Conservation (phyloP, 345 rosid genomes). For the Mercurialis annua region DNA sequence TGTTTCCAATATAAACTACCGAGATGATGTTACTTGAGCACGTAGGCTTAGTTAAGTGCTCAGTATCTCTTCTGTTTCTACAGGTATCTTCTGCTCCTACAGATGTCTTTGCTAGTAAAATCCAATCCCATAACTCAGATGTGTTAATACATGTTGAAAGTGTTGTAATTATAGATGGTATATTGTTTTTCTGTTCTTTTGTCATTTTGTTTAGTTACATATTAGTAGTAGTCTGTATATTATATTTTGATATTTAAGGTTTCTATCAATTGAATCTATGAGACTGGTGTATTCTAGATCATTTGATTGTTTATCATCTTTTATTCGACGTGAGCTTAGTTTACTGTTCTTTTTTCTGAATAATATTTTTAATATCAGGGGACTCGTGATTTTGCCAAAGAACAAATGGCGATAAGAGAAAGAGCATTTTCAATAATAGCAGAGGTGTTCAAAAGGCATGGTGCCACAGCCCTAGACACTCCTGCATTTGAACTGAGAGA, state of each 20-base stretch:
- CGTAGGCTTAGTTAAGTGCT: too few relatives aligned
- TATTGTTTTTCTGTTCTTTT: background rate
- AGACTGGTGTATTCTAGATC: background rate
- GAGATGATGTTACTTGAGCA: too few relatives aligned
- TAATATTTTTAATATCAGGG: conserved; percentile 45
- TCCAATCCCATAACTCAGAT: background rate
- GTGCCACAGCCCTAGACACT: conserved; percentile 89
- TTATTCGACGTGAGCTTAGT: conserved; percentile 4
- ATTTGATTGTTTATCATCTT: background rate
- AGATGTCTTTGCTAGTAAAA: background rate
- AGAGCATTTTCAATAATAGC: conserved; percentile 73
- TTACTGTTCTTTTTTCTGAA: conserved; percentile 3
- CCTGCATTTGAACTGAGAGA: conserved; percentile 95
- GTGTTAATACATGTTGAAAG: background rate
- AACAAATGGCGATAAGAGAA: conserved; percentile 77
- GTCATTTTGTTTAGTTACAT: background rate
- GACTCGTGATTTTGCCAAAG: conserved; percentile 87
- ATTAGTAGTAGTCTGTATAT: background rate
- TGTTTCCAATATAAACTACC: too few relatives aligned
- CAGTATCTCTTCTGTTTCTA: too few relatives aligned
- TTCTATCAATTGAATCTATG: background rate
- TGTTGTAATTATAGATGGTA: background rate
- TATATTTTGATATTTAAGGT: background rate
- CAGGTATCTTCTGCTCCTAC: too few relatives aligned
- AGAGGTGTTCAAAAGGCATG: conserved; percentile 81